phyloP scores from a whole-genome alignment of 2,329 filamentous ascomycete species.

The Graphium sp. region DNA sequence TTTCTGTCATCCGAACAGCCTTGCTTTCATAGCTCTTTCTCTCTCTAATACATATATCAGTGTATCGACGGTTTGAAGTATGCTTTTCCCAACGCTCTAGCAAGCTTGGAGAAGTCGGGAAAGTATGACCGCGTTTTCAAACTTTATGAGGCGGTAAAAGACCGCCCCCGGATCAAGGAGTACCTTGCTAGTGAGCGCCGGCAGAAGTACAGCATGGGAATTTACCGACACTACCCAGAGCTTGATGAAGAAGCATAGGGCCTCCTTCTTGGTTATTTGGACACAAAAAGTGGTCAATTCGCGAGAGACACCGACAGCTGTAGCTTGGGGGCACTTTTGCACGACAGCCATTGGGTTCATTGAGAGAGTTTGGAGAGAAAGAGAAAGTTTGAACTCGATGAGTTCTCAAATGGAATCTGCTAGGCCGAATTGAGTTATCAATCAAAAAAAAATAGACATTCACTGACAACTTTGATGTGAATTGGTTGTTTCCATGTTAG shows the following conservation, averaged over 20 bases:
- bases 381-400: too few species aligned
- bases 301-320: too few species aligned
- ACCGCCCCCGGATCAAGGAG: constrained; percentile 44
- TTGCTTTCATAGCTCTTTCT: not conserved
- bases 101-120: constrained; percentile 30
- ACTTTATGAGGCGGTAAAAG: constrained; percentile 46
- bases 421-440: too few species aligned
- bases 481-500: too few species aligned
- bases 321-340: too few species aligned
- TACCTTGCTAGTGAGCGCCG: constrained; percentile 53
- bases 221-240: constrained; percentile 60
- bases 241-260: constrained; percentile 43
- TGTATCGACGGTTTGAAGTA: constrained; percentile 40
- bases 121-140: constrained; percentile 46
- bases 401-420: too few species aligned
- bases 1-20: not conserved
- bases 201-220: constrained; percentile 41
- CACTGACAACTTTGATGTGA: too few species aligned
- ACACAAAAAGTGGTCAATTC: too few species aligned
- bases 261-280: too few species aligned
- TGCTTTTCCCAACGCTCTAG: constrained; percentile 54
- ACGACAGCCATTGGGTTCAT: too few species aligned
- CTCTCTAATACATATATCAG: constrained; percentile 11
- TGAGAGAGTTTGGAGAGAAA: too few species aligned
- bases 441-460: too few species aligned